Evolutionary conservation across 1,139 yeast genomes (phyloP).

Genomic region (Blastobotrys raffinosifermentans): DNA sequence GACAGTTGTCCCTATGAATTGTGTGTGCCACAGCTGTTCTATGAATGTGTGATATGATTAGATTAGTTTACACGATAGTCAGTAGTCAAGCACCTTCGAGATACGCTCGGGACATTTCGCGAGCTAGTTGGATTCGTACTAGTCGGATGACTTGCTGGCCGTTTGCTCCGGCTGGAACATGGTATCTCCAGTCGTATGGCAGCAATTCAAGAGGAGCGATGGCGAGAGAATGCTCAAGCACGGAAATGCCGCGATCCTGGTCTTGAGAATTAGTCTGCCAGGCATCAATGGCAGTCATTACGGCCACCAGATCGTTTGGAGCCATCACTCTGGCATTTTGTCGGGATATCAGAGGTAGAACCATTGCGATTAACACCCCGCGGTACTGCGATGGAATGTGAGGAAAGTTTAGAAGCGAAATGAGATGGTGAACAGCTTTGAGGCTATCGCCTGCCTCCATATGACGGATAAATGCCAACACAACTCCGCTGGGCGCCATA

Average conservation of each 20-base stretch:
- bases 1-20: too few relatives aligned
- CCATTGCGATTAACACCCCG: slow-evolving; percentile 35
- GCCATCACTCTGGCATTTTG: slow-evolving; percentile 19
- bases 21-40: too few relatives aligned
- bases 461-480: slow-evolving; percentile 44
- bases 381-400: slow-evolving; percentile 56
- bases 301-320: slow-evolving; percentile 39
- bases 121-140: slow-evolving; percentile 19
- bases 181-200: slow-evolving; percentile 11
- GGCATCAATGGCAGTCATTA: slow-evolving; percentile 45
- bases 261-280: slow-evolving; percentile 34
- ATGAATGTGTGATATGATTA: too few relatives aligned
- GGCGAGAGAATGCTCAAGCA: slow-evolving; percentile 13
- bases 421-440: slow-evolving; percentile 36
- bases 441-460: slow-evolving; percentile 27
- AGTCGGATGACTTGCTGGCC: slow-evolving; percentile 12
- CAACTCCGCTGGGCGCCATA: slow-evolving; percentile 66
- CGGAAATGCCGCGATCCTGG: slow-evolving; percentile 11
- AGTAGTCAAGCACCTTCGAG: slow-evolving; percentile 18
- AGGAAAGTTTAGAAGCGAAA: slow-evolving; percentile 55
- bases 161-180: slow-evolving; percentile 8
- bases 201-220: slow-evolving; percentile 6
- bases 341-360: slow-evolving; percentile 18
- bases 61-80: slow-evolving; percentile 3
- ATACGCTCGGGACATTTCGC: slow-evolving; percentile 22